Evolutionary conservation across 306 rosid genomes (phyloP), one percentile per base, ranked within the genome.

Genomic region (Trifolium pratense): DNA sequence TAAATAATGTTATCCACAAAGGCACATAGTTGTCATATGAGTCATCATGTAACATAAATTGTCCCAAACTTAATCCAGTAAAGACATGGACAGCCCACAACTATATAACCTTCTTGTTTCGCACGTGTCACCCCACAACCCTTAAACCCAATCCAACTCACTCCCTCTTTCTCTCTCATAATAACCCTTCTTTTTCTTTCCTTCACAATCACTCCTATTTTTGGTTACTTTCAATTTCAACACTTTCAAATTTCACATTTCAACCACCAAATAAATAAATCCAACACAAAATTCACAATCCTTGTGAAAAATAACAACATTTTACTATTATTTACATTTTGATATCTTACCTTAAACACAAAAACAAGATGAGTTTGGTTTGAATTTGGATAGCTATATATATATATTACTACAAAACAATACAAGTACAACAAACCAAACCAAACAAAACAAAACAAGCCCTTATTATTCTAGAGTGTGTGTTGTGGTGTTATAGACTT

Each of bases 11-110:
- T 86, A 85, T 78, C 84, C 82, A 81, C 2, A 75, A 62, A 62
- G 23, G 65, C 80, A 76, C 60, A 65, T 84, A 9, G 90, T 45
- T 82, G 86, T 84, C 80, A 66, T 80, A 82, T 85, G 96, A 90
- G 89, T 88, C 97, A 87, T 78, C 61, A 52, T 16, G 73, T 57
- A 58, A 64, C 32, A 61, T 43, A 85, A 87, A 62, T 71, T 53
- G 88, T 87, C 89, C 78, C 32, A 70, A 82, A 70, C 77, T 73
- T 70, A 58, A 88, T 80, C 92, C 91, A 89, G 79, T 84, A 63
- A 63, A 78, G 74, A 86, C 82, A 68, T 70, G 80, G 91, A 83
- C 97, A 89, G 79, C 86, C 79, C 79, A 79, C 83, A 79, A 71
- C 83, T 89, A 88, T 89, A 88, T 89, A 75, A 46, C 2, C 76